Percentiles rank a stretch among this genome's conserved stretches.
phyloP scores from a whole-genome alignment of 1,284 basidiomycete species.

The Anthracocystis walkeri region DNA sequence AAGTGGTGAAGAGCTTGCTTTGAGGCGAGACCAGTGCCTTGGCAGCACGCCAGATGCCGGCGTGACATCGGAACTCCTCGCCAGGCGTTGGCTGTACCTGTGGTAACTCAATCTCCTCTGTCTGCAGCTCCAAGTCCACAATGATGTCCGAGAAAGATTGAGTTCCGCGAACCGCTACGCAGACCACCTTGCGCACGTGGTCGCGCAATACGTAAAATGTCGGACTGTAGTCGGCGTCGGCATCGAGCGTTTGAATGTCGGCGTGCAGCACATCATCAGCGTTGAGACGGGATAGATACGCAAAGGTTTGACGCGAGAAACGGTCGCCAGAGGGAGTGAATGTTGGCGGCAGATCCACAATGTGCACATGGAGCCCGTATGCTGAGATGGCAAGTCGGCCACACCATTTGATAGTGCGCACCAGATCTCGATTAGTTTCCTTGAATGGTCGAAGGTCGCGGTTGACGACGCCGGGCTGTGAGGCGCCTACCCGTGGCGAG shows the following conservation, averaged over 20 bases:
- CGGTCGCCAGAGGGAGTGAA: constrained; percentile 67
- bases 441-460: constrained; percentile 25
- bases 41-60: constrained; percentile 66
- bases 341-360: constrained; percentile 62
- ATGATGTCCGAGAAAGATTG: constrained; percentile 69
- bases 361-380: constrained; percentile 54
- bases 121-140: constrained; percentile 65
- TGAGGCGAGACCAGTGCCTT: constrained; percentile 56
- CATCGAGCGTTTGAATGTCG: constrained; percentile 66
- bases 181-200: constrained; percentile 62
- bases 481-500: constrained; percentile 40
- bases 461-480: constrained; percentile 8
- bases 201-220: constrained; percentile 68
- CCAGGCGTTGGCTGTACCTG: constrained; percentile 48
- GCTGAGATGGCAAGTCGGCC: constrained; percentile 67
- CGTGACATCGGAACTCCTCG: constrained; percentile 61
- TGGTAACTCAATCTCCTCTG: constrained; percentile 61
- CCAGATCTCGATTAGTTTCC: constrained; percentile 47
- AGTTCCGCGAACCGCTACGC: constrained; percentile 66
- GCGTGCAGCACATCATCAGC: constrained; percentile 67
- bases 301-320: constrained; percentile 66
- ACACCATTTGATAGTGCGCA: constrained; percentile 67
- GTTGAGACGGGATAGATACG: constrained; percentile 63
- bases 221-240: constrained; percentile 62
- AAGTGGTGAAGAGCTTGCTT: constrained; percentile 60